These are phyloP conservation scores for Boechera stricta DNA, from an alignment of 345 rosid genomes.

Conservation along the genomic window DNA sequence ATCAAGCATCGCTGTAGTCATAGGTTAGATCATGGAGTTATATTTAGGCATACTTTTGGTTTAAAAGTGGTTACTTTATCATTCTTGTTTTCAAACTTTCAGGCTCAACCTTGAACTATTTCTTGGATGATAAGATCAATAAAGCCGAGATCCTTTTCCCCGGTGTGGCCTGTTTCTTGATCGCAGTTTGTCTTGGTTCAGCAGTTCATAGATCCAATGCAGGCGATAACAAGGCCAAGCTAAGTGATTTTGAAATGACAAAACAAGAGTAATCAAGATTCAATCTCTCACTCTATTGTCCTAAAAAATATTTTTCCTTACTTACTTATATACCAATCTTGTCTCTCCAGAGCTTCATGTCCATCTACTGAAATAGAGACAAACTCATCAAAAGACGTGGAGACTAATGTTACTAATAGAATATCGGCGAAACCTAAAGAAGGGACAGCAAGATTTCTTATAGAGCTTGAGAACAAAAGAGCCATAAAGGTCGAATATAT, in stretches of 20 bases:
- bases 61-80: background rate
- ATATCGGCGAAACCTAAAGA: constrained; percentile 44
- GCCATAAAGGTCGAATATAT: constrained; percentile 58
- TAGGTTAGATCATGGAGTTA: constrained; percentile 45
- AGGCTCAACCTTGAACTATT: constrained; percentile 80
- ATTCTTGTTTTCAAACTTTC: constrained; percentile 5
- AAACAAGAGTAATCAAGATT: constrained; percentile 20
- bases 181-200: constrained; percentile 76
- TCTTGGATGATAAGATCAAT: constrained; percentile 62
- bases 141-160: constrained; percentile 78
- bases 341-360: constrained; percentile 38
- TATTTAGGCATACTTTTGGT: background rate
- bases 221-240: constrained; percentile 63
- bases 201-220: constrained; percentile 72
- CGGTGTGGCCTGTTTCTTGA: constrained; percentile 73
- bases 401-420: constrained; percentile 33
- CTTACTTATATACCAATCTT: background rate
- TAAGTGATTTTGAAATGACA: constrained; percentile 29
- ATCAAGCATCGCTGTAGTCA: constrained; percentile 72
- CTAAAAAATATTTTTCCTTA: background rate
- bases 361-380: constrained; percentile 13
- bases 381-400: constrained; percentile 44
- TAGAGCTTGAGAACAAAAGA: constrained; percentile 66
- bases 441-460: constrained; percentile 59
- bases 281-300: background rate